Percentiles rank a stretch among this genome's conserved stretches.
These are phyloP conservation scores for Gracilaria domingensis DNA, from an alignment of 23 red algal genomes.

Conservation along the genomic window DNA sequence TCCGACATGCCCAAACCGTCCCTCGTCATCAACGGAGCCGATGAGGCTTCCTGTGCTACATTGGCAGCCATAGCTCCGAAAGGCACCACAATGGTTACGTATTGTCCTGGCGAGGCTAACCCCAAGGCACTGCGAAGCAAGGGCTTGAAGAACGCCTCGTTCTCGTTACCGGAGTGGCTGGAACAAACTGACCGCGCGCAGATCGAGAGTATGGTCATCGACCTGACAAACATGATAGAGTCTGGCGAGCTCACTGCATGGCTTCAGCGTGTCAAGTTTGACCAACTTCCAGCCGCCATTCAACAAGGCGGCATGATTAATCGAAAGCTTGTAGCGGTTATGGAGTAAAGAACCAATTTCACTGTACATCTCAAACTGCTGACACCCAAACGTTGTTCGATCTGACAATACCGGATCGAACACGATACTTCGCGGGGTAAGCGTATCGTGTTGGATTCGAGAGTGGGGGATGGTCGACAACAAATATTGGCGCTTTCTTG, in stretches of 20 bases:
- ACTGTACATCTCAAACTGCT: not conserved
- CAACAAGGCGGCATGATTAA: slow-evolving; percentile 42
- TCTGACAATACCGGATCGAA: not conserved
- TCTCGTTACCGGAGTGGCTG: slow-evolving; percentile 73
- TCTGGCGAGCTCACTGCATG: slow-evolving; percentile 31
- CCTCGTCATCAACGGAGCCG: slow-evolving; percentile 74
- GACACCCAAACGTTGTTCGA: too few relatives aligned
- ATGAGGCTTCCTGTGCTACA: slow-evolving; percentile 4
- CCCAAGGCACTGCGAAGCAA: slow-evolving; percentile 28
- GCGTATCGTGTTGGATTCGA: too few relatives aligned
- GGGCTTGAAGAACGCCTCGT: slow-evolving; percentile 32
- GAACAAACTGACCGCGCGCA: slow-evolving; percentile 43
- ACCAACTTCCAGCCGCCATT: slow-evolving; percentile 52
- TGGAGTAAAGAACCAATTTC: slow-evolving; percentile 8
- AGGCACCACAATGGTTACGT: slow-evolving; percentile 74
- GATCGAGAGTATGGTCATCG: slow-evolving; percentile 66
- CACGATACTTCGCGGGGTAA: not conserved
- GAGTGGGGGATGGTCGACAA: too few relatives aligned
- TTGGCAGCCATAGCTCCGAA: slow-evolving; percentile 28
- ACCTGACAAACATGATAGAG: slow-evolving; percentile 67
- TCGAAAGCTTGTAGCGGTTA: slow-evolving; percentile 65
- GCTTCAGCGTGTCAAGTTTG: slow-evolving; percentile 70
- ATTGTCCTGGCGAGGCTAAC: slow-evolving; percentile 51
- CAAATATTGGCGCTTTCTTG: too few relatives aligned
- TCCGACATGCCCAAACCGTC: slow-evolving; percentile 72